Conservation (phyloP, 164 flowering plant species). For the Liriodendron chinense region DNA sequence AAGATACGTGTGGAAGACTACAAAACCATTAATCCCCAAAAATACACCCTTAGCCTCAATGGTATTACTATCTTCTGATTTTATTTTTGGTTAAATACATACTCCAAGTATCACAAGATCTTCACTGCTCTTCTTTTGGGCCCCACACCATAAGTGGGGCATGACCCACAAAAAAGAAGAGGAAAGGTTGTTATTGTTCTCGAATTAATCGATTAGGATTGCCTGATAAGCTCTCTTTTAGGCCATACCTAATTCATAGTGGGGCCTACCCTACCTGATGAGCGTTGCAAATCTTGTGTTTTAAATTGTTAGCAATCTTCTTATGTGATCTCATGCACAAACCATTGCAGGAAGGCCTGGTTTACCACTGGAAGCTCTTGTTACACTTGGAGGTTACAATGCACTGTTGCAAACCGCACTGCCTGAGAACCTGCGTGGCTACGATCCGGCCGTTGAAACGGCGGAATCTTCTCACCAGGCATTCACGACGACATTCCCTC, state of each 20-base stretch:
- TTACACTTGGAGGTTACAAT: conserved; percentile 55
- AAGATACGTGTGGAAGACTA: conserved; percentile 38
- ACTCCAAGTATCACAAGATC: too few relatives aligned
- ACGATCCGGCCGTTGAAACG: conserved; percentile 37
- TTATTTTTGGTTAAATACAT: too few relatives aligned
- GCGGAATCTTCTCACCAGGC: conserved; percentile 20
- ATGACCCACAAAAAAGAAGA: too few relatives aligned
- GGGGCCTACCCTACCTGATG: too few relatives aligned
- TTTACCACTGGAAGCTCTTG: conserved; percentile 23
- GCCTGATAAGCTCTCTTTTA: too few relatives aligned
- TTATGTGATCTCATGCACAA: not conserved
- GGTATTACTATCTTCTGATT: conserved; percentile 30
- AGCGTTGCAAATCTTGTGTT: too few relatives aligned
- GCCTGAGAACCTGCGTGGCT: conserved; percentile 39
- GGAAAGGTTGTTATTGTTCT: not conserved
- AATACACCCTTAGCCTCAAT: conserved; percentile 42
- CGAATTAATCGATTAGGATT: too few relatives aligned
- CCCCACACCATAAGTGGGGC: too few relatives aligned
- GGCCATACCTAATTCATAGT: too few relatives aligned
- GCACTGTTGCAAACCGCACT: conserved; percentile 42
- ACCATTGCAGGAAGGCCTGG: conserved; percentile 40
- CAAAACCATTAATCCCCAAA: conserved; percentile 40
- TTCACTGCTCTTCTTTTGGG: too few relatives aligned
- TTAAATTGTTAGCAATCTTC: too few relatives aligned
- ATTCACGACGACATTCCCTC: conserved; percentile 55